These are phyloP conservation scores for Mucor lusitanicus DNA, from an alignment of 371 early-diverging fungal species.

Conservation along the genomic window DNA sequence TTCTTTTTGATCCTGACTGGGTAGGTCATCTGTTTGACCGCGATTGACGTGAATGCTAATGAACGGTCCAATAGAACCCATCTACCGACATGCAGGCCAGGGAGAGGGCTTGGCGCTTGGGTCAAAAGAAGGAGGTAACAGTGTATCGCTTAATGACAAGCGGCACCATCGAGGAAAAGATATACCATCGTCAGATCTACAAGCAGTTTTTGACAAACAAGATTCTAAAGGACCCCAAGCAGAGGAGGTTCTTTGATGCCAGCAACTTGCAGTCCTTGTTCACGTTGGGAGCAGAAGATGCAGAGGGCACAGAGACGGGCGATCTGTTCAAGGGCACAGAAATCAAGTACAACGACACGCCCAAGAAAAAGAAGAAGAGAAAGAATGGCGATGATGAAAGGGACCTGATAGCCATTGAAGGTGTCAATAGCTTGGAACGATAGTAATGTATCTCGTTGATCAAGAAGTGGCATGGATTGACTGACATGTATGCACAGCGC, in stretches of 20 bases:
- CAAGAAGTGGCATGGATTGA: not conserved
- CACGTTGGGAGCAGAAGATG: constrained; percentile 67
- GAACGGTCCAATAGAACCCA: constrained; percentile 71
- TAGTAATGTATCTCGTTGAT: constrained; percentile 42
- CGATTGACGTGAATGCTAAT: too few species aligned
- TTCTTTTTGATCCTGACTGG: constrained; percentile 99
- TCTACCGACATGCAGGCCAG: constrained; percentile 96
- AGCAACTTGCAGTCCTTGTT: constrained; percentile 83
- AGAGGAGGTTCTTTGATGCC: constrained; percentile 86
- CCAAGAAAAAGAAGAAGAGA: constrained; percentile 25
- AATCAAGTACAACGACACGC: constrained; percentile 33
- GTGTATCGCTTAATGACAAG: constrained; percentile 98
- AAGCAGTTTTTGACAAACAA: constrained; percentile 96
- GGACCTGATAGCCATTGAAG: constrained; percentile 46
- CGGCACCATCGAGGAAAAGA: constrained; percentile 98
- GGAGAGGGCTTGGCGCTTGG: constrained; percentile 96
- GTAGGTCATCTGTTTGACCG: constrained; percentile 25
- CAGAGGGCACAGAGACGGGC: constrained; percentile 67
- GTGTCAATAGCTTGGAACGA: constrained; percentile 58
- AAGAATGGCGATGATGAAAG: constrained; percentile 34
- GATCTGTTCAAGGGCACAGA: constrained; percentile 68
- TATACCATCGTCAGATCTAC: constrained; percentile 97
- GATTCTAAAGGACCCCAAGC: constrained; percentile 92
- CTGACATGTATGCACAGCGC: constrained; percentile 2
- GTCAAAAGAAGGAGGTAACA: constrained; percentile 89